phyloP scores from a whole-genome alignment of 179 eudicot genomes.

The Silene noctiflora region DNA sequence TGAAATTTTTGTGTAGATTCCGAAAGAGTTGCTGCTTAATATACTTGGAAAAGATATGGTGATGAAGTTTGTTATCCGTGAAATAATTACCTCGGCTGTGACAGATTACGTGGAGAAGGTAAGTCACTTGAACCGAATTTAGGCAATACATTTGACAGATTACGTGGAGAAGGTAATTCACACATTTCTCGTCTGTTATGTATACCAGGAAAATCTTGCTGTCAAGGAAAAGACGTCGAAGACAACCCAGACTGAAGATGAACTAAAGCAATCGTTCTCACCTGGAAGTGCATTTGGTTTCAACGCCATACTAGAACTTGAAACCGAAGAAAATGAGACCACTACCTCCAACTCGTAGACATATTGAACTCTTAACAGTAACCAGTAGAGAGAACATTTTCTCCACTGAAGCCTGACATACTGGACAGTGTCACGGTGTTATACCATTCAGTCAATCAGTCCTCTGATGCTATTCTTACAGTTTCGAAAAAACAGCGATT shows the following conservation, averaged over 20 bases:
- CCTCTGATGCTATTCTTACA: background rate
- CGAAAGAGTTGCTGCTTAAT: slow-evolving; percentile 54
- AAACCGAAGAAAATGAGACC: slow-evolving; percentile 28
- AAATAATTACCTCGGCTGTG: slow-evolving; percentile 62
- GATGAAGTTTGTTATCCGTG: slow-evolving; percentile 63
- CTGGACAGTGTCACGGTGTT: background rate
- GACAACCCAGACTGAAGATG: slow-evolving; percentile 70
- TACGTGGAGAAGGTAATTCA: too few relatives aligned
- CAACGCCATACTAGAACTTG: slow-evolving; percentile 62
- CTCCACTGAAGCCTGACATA: background rate
- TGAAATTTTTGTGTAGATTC: slow-evolving; percentile 45
- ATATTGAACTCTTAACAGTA: background rate
- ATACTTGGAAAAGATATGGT: slow-evolving; percentile 66
- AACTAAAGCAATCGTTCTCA: slow-evolving; percentile 48
- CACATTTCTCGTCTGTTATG: slow-evolving; percentile 10
- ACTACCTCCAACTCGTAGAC: slow-evolving; percentile 1
- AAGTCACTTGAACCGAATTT: slow-evolving; percentile 26
- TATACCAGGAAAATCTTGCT: slow-evolving; percentile 52
- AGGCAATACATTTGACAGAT: background rate
- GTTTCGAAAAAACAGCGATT: background rate
- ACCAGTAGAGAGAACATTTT: background rate
- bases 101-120: slow-evolving; percentile 64
- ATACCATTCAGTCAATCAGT: background rate
- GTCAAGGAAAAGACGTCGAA: slow-evolving; percentile 67
- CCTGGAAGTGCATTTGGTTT: slow-evolving; percentile 80